Evolutionary conservation across 176 grass and related monocot species (phyloP).

Genomic region (Ampelocalamus luodianensis): DNA sequence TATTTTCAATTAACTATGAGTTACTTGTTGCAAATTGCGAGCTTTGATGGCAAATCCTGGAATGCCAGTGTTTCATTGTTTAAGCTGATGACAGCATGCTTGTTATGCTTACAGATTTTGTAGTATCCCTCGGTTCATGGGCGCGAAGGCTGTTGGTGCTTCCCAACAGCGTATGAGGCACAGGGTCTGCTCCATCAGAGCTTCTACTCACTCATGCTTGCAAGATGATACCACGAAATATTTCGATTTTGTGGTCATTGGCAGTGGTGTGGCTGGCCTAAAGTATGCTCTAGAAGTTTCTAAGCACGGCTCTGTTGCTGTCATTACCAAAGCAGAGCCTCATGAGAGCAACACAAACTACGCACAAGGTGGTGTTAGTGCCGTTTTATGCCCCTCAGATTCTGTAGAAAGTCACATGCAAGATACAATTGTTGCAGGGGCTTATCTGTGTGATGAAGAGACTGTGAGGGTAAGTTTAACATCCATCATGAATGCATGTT

Average conservation of each 20-base stretch:
- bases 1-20: constrained; percentile 2
- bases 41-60: constrained; percentile 1
- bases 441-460: constrained; percentile 94
- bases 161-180: constrained; percentile 30
- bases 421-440: constrained; percentile 96
- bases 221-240: constrained; percentile 62
- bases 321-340: constrained; percentile 95
- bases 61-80: constrained; percentile 14
- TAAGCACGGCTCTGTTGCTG: constrained; percentile 79
- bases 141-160: constrained; percentile 23
- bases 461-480: constrained; percentile 73
- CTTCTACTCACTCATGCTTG: constrained; percentile 46
- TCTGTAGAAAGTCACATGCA: constrained; percentile 96
- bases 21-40: constrained; percentile 7
- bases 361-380: constrained; percentile 96
- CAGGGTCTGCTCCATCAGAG: constrained; percentile 40
- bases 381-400: constrained; percentile 91
- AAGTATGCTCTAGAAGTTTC: constrained; percentile 97
- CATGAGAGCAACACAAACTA: constrained; percentile 98
- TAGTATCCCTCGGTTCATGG: constrained; percentile 42
- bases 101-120: constrained; percentile 51
- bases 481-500: constrained; percentile 6
- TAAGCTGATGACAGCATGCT: constrained; percentile 22
- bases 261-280: constrained; percentile 90
- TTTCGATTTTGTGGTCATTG: constrained; percentile 91